Conservation (phyloP, 805 yeast genomes). For the Danielia oregonensis region DNA sequence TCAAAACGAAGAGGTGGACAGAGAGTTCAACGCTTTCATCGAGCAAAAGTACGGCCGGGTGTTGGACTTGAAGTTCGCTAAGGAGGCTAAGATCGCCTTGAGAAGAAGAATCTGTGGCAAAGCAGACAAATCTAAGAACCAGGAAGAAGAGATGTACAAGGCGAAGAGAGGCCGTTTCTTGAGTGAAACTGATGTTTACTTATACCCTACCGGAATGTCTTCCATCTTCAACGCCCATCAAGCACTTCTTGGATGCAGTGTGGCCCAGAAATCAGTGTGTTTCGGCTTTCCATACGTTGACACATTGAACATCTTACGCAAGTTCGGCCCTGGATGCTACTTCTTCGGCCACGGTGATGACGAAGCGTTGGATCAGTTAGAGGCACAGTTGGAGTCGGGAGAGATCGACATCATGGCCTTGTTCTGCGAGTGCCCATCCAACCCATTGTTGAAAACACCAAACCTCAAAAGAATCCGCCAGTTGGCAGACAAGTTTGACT, state of each 20-base stretch:
- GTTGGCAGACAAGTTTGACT: conserved; percentile 65
- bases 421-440: conserved; percentile 92
- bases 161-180: conserved; percentile 28
- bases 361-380: conserved; percentile 61
- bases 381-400: conserved; percentile 48
- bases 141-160: conserved; percentile 22
- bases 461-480: conserved; percentile 61
- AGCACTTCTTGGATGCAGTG: conserved; percentile 32
- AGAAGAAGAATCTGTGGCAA: conserved; percentile 71
- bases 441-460: conserved; percentile 87
- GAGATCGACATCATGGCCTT: conserved; percentile 67
- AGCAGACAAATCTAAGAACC: conserved; percentile 38
- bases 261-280: conserved; percentile 66
- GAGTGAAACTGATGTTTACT: conserved; percentile 66
- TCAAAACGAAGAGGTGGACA: conserved; percentile 32
- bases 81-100: conserved; percentile 71
- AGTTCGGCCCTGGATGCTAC: conserved; percentile 89
- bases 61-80: conserved; percentile 70
- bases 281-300: conserved; percentile 97
- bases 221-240: conserved; percentile 81
- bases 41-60: conserved; percentile 92
- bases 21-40: conserved; percentile 62
- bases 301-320: conserved; percentile 76
- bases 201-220: conserved; percentile 92
- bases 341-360: conserved; percentile 85